These are phyloP conservation scores for Saccharum hybrid DNA, from an alignment of 202 grass and related monocot genomes.

Conservation along the genomic window DNA sequence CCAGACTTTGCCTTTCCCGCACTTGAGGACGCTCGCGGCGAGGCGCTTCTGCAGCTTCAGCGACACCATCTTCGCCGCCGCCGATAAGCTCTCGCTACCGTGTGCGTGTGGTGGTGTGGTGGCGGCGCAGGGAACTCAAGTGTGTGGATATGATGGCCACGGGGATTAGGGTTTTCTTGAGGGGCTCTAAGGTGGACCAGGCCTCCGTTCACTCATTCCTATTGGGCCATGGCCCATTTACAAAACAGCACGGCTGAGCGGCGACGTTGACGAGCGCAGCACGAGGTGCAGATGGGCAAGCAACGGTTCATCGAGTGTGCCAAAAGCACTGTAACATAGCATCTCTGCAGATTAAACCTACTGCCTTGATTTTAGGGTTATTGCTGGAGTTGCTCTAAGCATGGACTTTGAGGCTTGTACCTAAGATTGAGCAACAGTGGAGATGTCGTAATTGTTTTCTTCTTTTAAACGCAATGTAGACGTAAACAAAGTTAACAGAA, in stretches of 20 bases:
- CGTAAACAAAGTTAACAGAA: no score
- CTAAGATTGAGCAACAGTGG: no score
- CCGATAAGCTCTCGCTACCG: constrained; percentile 3
- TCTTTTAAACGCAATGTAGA: no score
- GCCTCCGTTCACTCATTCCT: background rate
- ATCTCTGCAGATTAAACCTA: no score
- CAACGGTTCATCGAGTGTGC: no score
- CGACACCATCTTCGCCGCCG: constrained; percentile 49
- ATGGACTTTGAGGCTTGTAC: no score
- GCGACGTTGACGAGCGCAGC: background rate
- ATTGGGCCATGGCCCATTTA: background rate
- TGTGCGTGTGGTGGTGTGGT: background rate
- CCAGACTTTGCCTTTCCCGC: constrained; percentile 63
- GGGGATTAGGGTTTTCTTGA: background rate
- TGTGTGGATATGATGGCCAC: background rate
- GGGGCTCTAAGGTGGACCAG: background rate
- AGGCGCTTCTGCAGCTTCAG: constrained; percentile 65
- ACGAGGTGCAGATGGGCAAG: no score
- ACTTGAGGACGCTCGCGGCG: constrained; percentile 57
- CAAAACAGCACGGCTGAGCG: background rate
- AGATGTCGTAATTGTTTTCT: no score
- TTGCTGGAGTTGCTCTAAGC: no score
- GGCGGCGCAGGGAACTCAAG: background rate
- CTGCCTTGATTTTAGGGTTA: no score
- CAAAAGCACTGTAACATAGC: no score